Conservation (phyloP, 805 yeast genomes). For the Schwanniomyces occidentalis region DNA sequence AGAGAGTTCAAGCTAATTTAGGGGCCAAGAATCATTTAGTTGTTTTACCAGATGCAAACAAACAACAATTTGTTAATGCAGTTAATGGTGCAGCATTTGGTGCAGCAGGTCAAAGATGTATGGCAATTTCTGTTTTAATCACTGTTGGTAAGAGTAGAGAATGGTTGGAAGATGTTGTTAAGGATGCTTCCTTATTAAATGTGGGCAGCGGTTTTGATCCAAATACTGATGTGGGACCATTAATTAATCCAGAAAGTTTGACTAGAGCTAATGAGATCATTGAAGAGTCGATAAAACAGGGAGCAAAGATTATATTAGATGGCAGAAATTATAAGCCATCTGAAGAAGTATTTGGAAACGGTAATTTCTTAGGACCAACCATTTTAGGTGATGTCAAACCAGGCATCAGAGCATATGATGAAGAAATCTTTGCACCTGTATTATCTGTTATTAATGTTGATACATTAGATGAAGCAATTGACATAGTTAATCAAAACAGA, state of each 20-base stretch:
- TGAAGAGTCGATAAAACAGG: constrained; percentile 54
- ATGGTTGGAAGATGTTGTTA: constrained; percentile 62
- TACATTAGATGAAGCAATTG: constrained; percentile 68
- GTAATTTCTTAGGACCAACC: constrained; percentile 76
- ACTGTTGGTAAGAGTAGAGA: constrained; percentile 66
- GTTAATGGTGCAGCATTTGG: constrained; percentile 78
- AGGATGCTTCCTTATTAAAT: constrained; percentile 54
- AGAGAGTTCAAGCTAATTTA: constrained; percentile 74
- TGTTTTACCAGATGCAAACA: constrained; percentile 71
- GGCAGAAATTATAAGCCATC: constrained; percentile 53
- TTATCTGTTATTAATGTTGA: constrained; percentile 61
- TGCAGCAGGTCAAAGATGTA: constrained; percentile 84
- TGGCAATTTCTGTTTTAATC: constrained; percentile 74
- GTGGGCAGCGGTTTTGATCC: constrained; percentile 68
- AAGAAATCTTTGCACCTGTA: constrained; percentile 79
- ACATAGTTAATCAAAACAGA: constrained; percentile 53
- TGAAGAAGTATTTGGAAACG: constrained; percentile 43
- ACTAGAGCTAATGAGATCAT: constrained; percentile 57
- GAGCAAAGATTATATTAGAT: constrained; percentile 63
- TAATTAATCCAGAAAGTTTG: constrained; percentile 61
- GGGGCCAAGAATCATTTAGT: constrained; percentile 81
- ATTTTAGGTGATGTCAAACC: constrained; percentile 60
- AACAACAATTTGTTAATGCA: constrained; percentile 61
- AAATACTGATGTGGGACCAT: constrained; percentile 69
- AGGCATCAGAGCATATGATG: constrained; percentile 71